Conservation (phyloP, 2,329 filamentous ascomycete species). For the Claviceps sp. region DNA sequence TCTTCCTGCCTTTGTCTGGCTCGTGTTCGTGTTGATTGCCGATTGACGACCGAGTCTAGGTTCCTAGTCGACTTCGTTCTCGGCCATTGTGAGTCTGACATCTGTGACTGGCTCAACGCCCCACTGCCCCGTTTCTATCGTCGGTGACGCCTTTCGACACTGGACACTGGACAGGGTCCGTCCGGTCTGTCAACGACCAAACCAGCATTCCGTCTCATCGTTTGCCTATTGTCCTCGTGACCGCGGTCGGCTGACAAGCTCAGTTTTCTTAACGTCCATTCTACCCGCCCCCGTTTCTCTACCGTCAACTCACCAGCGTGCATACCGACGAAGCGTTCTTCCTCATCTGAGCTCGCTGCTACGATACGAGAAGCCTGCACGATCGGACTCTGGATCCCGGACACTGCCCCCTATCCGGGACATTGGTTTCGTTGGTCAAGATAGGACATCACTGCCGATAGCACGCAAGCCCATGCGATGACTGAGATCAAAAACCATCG, state of each 20-base stretch:
- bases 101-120: neutral
- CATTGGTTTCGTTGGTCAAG: neutral
- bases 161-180: neutral
- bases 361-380: neutral
- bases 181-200: neutral
- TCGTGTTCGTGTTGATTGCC: no score
- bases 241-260: neutral
- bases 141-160: conserved; percentile 1
- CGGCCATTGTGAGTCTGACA: neutral
- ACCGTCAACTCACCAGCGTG: neutral
- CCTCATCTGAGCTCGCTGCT: neutral
- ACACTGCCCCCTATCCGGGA: neutral
- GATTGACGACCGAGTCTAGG: no score
- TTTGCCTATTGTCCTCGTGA: conserved; percentile 3
- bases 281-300: neutral
- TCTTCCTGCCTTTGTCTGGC: no score
- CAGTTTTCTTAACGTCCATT: neutral
- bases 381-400: neutral
- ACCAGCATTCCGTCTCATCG: neutral
- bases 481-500: conserved; percentile 16
- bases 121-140: neutral
- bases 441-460: neutral
- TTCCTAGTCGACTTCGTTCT: no score
- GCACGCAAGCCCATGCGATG: conserved; percentile 11
- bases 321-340: no score